phyloP scores from a whole-genome alignment of 345 rosid species.

The Salix dunnii region DNA sequence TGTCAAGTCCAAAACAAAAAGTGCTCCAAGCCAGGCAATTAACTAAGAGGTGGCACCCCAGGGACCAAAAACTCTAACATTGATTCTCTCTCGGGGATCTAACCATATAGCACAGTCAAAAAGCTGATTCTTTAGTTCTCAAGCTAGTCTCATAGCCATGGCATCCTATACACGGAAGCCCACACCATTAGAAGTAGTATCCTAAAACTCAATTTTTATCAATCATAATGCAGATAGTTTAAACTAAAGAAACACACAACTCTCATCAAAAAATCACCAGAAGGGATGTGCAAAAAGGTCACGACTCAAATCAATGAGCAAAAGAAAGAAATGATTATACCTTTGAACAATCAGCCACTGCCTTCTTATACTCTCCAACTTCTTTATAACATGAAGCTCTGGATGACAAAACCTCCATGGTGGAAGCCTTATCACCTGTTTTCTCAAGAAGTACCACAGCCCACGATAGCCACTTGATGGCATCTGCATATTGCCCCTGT shows the following conservation, averaged over 20 bases:
- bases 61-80: background rate
- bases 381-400: constrained; percentile 99
- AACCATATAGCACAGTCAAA: background rate
- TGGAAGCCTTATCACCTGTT: constrained; percentile 50
- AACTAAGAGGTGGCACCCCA: background rate
- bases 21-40: background rate
- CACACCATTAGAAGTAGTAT: background rate
- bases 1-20: background rate
- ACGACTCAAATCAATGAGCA: background rate
- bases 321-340: constrained; percentile 32
- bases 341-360: constrained; percentile 93
- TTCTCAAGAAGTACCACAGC: constrained; percentile 82
- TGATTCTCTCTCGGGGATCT: background rate
- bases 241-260: background rate
- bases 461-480: constrained; percentile 98
- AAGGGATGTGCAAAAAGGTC: background rate
- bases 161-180: background rate
- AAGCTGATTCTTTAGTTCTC: background rate
- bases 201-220: background rate
- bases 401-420: constrained; percentile 62
- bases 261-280: background rate
- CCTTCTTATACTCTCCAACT: constrained; percentile 98
- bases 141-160: too few relatives aligned
- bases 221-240: background rate
- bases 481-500: constrained; percentile 94